Conservation (phyloP, 2,329 filamentous ascomycete genomes). For the Stemphylium beticola region DNA sequence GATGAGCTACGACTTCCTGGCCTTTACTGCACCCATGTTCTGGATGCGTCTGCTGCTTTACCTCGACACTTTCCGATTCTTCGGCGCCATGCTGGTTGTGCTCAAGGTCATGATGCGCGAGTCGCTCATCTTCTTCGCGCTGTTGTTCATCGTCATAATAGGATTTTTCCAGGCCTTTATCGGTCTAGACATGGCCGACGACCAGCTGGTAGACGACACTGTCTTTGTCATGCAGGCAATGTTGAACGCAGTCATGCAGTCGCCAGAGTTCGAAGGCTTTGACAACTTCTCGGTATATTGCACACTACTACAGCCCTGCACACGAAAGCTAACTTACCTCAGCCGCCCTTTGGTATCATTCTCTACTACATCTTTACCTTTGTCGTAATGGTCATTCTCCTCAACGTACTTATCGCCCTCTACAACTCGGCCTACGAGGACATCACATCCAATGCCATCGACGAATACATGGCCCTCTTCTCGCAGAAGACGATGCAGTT, state of each 20-base stretch:
- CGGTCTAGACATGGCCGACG: conserved; percentile 84
- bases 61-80: conserved; percentile 91
- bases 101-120: conserved; percentile 73
- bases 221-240: conserved; percentile 79
- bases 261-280: conserved; percentile 87
- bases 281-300: conserved; percentile 73
- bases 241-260: conserved; percentile 90
- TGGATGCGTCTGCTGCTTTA: conserved; percentile 93
- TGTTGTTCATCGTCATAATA: conserved; percentile 81
- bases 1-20: conserved; percentile 91
- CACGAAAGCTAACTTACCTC: conserved; percentile 8
- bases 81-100: conserved; percentile 97
- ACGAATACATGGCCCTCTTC: conserved; percentile 94
- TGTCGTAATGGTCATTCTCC: conserved; percentile 90
- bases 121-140: conserved; percentile 93
- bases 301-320: background rate
- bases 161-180: conserved; percentile 94
- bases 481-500: conserved; percentile 96
- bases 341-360: conserved; percentile 87
- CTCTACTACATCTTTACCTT: conserved; percentile 99
- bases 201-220: conserved; percentile 66
- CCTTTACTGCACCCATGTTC: conserved; percentile 94
- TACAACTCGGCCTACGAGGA: conserved; percentile 98
- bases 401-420: conserved; percentile 95
- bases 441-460: conserved; percentile 88